These are phyloP conservation scores for Sodiomyces alkalinus DNA, from an alignment of 2,329 filamentous ascomycete species.

Conservation along the genomic window DNA sequence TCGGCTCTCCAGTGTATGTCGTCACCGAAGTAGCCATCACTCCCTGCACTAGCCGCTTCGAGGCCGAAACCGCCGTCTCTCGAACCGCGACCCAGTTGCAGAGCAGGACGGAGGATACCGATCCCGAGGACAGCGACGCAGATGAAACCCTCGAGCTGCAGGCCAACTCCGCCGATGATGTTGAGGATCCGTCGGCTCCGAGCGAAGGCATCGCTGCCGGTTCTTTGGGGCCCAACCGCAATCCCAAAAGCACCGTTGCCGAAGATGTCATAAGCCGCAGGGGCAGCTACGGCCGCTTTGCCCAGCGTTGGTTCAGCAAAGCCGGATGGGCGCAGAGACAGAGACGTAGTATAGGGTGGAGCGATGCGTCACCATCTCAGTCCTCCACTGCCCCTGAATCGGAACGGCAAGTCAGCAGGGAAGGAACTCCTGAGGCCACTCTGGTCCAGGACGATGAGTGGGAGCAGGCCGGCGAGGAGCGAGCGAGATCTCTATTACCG, in stretches of 20 bases:
- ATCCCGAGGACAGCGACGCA: conserved; percentile 27
- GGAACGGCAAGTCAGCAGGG: conserved; percentile 18
- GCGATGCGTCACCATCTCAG: too few species aligned
- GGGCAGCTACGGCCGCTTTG: conserved; percentile 78
- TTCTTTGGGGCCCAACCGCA: too few species aligned
- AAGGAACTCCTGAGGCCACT: too few species aligned
- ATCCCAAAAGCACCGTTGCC: conserved; percentile 51
- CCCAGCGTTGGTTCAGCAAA: conserved; percentile 79
- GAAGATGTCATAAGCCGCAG: conserved; percentile 76
- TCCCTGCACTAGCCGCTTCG: conserved; percentile 60
- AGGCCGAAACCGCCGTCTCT: conserved; percentile 58
- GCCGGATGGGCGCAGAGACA: conserved; percentile 66
- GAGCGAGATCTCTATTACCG: conserved; percentile 48
- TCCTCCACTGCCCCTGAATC: conserved; percentile 14
- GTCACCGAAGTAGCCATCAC: conserved; percentile 86
- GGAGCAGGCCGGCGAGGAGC: conserved; percentile 4
- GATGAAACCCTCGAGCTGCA: conserved; percentile 26
- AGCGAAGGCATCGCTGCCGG: too few species aligned
- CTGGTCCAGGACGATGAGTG: too few species aligned
- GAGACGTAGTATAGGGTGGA: conserved; percentile 54
- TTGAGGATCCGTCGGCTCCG: conserved; percentile 24
- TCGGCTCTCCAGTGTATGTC: conserved; percentile 69
- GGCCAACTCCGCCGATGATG: conserved; percentile 22
- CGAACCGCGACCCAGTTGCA: conserved; percentile 35
- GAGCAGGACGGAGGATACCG: conserved; percentile 21